phyloP scores from a whole-genome alignment of 2,329 filamentous ascomycete genomes.

The Cladosporium sp. region DNA sequence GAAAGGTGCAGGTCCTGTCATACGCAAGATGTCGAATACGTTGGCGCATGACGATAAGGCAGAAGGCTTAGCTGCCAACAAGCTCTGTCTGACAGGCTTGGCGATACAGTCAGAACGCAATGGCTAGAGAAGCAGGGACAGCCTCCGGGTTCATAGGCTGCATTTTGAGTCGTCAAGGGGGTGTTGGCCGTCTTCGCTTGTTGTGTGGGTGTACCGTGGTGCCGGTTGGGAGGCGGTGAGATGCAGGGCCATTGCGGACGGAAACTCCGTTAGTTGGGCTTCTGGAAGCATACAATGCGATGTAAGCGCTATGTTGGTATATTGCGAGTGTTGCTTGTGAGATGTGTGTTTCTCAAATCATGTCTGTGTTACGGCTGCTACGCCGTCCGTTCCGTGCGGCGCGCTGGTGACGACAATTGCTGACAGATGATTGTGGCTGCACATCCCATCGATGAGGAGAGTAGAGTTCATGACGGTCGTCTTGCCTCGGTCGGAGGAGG shows the following conservation, averaged over 20 bases:
- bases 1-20: background rate
- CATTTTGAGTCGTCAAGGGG: background rate
- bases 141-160: background rate
- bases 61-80: background rate
- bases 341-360: background rate
- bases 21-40: background rate
- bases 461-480: no score
- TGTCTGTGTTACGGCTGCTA: background rate
- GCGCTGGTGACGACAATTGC: background rate
- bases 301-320: background rate
- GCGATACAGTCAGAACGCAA: conserved; percentile 3
- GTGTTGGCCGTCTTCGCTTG: background rate
- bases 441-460: background rate
- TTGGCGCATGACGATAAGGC: background rate
- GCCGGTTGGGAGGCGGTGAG: background rate
- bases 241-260: background rate
- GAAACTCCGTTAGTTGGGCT: background rate
- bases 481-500: background rate
- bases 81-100: background rate
- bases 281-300: background rate
- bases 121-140: background rate
- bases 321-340: background rate
- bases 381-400: background rate
- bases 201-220: background rate
- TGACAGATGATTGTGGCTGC: background rate